Evolutionary conservation across 1,284 basidiomycete genomes (phyloP).

Genomic region (Leccinum fallax): DNA sequence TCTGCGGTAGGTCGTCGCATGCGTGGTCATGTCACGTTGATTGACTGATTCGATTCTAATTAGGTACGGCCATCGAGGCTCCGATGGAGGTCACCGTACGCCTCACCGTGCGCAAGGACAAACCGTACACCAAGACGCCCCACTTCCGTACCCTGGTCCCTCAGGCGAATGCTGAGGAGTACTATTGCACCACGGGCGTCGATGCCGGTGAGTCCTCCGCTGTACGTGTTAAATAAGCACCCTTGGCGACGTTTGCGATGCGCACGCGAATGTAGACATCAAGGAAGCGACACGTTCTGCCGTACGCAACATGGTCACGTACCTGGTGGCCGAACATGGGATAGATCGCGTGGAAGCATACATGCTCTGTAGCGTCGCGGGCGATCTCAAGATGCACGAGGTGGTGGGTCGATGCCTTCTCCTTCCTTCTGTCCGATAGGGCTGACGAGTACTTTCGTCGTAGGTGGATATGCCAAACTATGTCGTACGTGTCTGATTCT

Average conservation of each 20-base stretch:
- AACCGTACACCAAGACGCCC: constrained; percentile 57
- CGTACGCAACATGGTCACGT: constrained; percentile 58
- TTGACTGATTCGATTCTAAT: neutral
- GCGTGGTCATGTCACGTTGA: neutral
- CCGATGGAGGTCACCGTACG: constrained; percentile 58
- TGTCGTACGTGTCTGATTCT: constrained; percentile 42
- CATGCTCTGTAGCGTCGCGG: constrained; percentile 63
- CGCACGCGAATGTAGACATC: constrained; percentile 39
- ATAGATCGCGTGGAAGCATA: constrained; percentile 52
- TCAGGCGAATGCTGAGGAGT: constrained; percentile 39
- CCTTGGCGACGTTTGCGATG: neutral
- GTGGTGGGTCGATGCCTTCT: constrained; percentile 45
- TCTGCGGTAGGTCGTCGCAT: constrained; percentile 47
- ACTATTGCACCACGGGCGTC: constrained; percentile 61
- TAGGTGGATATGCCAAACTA: constrained; percentile 73
- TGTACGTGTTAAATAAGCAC: neutral
- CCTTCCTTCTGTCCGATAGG: neutral
- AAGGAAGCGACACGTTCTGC: constrained; percentile 56
- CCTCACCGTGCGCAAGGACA: constrained; percentile 57
- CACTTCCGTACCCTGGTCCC: constrained; percentile 46
- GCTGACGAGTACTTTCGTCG: neutral
- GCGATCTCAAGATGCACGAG: constrained; percentile 62
- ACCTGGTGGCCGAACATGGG: constrained; percentile 45
- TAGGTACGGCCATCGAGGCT: constrained; percentile 65
- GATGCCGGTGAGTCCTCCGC: constrained; percentile 40